These are phyloP conservation scores for Gloeophyllum trabeum DNA, from an alignment of 768 basidiomycete species.

Conservation along the genomic window DNA sequence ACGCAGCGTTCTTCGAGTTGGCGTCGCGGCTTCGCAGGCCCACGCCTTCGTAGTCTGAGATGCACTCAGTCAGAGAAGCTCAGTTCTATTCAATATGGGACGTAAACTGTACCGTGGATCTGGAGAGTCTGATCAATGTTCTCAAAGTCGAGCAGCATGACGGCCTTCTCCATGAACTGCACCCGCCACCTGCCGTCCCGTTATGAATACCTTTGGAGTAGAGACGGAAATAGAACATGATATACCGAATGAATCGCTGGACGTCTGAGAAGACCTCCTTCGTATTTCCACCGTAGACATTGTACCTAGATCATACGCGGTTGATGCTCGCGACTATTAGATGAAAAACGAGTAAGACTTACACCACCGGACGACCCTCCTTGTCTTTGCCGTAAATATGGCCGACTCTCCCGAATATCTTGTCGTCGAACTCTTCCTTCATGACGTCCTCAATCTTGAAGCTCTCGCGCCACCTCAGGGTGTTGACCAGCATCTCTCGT, in stretches of 20 bases:
- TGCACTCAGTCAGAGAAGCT: too few species aligned
- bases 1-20: constrained; percentile 68
- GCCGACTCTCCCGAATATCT: constrained; percentile 54
- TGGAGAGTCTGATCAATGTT: constrained; percentile 50
- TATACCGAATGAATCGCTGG: constrained; percentile 61
- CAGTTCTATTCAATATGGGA: too few species aligned
- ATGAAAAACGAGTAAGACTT: constrained; percentile 14
- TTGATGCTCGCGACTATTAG: not conserved
- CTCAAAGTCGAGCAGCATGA: constrained; percentile 56
- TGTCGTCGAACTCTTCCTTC: constrained; percentile 50
- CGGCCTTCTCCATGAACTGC: constrained; percentile 60
- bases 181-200: constrained; percentile 58
- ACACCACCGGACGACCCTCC: constrained; percentile 59
- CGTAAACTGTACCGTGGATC: constrained; percentile 11
- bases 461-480: constrained; percentile 60
- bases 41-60: constrained; percentile 76
- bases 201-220: constrained; percentile 10
- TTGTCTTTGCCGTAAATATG: constrained; percentile 63
- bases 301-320: constrained; percentile 38
- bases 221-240: too few species aligned
- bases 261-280: constrained; percentile 70
- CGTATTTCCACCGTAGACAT: constrained; percentile 63
- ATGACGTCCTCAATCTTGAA: constrained; percentile 51
- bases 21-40: constrained; percentile 52
- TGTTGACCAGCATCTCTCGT: constrained; percentile 53